Conservation (phyloP, 495 filamentous ascomycete genomes). For the Viridothelium virens region DNA sequence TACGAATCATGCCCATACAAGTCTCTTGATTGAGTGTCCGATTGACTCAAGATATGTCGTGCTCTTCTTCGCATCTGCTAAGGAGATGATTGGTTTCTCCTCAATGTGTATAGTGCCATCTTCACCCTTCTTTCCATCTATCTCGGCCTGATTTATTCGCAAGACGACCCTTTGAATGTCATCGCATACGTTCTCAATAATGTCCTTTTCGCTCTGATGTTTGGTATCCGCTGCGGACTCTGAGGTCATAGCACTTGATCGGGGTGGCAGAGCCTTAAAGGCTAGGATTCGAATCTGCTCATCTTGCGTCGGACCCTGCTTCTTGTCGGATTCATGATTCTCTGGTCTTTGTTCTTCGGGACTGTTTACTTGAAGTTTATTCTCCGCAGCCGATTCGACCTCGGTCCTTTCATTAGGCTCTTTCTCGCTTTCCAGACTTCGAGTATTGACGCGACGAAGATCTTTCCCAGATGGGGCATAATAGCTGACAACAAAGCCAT, state of each 20-base stretch:
- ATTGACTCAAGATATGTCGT: slow-evolving; percentile 80
- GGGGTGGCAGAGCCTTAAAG: slow-evolving; percentile 58
- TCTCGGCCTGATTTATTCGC: slow-evolving; percentile 14
- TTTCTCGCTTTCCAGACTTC: slow-evolving; percentile 60
- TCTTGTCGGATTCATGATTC: slow-evolving; percentile 10
- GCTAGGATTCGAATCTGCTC: slow-evolving; percentile 44
- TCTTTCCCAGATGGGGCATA: slow-evolving; percentile 53
- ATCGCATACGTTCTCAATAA: slow-evolving; percentile 61
- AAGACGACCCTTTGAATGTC: slow-evolving; percentile 45
- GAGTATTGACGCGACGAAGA: slow-evolving; percentile 70
- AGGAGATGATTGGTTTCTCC: slow-evolving; percentile 67
- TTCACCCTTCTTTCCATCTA: not conserved
- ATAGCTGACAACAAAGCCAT: slow-evolving; percentile 75
- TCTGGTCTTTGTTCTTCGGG: slow-evolving; percentile 19
- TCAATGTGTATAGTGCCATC: slow-evolving; percentile 45
- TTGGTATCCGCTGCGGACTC: slow-evolving; percentile 29
- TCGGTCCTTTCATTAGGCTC: slow-evolving; percentile 23
- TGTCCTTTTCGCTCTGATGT: slow-evolving; percentile 56
- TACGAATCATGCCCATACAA: slow-evolving; percentile 68
- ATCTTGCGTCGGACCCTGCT: slow-evolving; percentile 26
- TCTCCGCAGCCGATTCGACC: slow-evolving; percentile 23
- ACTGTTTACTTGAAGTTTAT: slow-evolving; percentile 23
- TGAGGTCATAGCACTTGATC: slow-evolving; percentile 38
- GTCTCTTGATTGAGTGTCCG: slow-evolving; percentile 78
- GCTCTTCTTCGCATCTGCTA: slow-evolving; percentile 77